These are phyloP conservation scores for Sporobolomyces phaffii DNA, from an alignment of 768 basidiomycete species.

Conservation along the genomic window DNA sequence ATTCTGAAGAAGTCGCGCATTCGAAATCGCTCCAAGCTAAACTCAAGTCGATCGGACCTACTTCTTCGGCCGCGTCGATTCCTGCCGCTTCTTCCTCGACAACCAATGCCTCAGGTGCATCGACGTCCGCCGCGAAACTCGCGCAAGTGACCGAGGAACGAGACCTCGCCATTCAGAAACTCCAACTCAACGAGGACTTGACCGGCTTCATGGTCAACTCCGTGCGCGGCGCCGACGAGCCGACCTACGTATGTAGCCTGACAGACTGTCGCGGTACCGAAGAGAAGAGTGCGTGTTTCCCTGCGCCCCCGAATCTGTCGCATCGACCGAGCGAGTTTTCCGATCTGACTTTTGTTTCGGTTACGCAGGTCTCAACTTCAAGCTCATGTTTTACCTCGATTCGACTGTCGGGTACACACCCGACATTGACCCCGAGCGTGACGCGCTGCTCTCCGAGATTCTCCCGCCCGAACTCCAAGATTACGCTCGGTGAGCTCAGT, in stretches of 20 bases:
- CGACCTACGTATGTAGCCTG: conserved; percentile 28
- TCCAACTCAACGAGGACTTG: conserved; percentile 35
- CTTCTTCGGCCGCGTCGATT: not conserved
- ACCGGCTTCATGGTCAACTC: conserved; percentile 31
- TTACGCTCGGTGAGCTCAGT: conserved; percentile 18
- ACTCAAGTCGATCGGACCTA: conserved; percentile 16
- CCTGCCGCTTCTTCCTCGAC: no score
- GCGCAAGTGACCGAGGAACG: conserved; percentile 23
- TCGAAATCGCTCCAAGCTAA: conserved; percentile 34
- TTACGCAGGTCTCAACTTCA: conserved; percentile 33
- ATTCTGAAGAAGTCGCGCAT: conserved; percentile 23
- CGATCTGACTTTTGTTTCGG: no score
- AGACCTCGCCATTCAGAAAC: conserved; percentile 1
- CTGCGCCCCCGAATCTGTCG: no score
- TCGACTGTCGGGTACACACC: conserved; percentile 24
- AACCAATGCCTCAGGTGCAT: no score
- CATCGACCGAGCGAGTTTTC: no score
- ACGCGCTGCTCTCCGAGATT: conserved; percentile 2
- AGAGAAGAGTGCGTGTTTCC: conserved; percentile 22
- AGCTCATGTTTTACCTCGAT: conserved; percentile 28
- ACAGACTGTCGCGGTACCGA: conserved; percentile 26
- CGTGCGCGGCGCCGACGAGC: conserved; percentile 10
- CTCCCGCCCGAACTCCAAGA: conserved; percentile 2
- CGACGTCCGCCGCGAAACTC: conserved; percentile 7
- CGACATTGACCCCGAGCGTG: conserved; percentile 25